These are phyloP conservation scores for Tricholomella constricta DNA, from an alignment of 768 basidiomycete genomes.

Conservation along the genomic window DNA sequence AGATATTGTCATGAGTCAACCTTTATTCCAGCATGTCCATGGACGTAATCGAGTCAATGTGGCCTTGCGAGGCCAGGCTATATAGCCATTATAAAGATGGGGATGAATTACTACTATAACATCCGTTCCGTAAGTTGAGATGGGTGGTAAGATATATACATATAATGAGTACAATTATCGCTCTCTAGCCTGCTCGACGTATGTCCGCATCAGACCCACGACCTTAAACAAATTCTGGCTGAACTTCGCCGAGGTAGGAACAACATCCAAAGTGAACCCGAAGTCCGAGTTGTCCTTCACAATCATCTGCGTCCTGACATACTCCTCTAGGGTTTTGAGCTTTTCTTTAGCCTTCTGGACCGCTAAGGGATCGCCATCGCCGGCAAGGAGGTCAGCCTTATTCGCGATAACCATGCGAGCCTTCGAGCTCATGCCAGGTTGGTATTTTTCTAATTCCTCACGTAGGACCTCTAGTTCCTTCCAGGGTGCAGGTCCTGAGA, in stretches of 20 bases:
- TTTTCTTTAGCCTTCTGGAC: slow-evolving; percentile 60
- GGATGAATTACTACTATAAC: background rate
- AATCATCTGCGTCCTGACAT: slow-evolving; percentile 50
- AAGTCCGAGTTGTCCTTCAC: slow-evolving; percentile 15
- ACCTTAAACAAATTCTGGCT: slow-evolving; percentile 76
- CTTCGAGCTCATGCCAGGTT: slow-evolving; percentile 74
- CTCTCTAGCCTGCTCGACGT: slow-evolving; percentile 51
- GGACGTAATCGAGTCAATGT: too few species aligned
- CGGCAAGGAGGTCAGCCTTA: slow-evolving; percentile 87
- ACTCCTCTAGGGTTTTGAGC: slow-evolving; percentile 55
- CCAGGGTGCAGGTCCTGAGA: slow-evolving; percentile 74
- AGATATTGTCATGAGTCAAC: too few species aligned
- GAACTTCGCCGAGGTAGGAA: slow-evolving; percentile 85
- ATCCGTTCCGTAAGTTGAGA: background rate
- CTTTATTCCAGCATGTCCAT: too few species aligned
- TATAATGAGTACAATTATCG: background rate
- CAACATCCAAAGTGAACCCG: slow-evolving; percentile 57
- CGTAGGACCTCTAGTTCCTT: slow-evolving; percentile 71
- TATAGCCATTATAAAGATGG: too few species aligned
- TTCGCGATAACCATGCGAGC: slow-evolving; percentile 88
- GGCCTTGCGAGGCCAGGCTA: too few species aligned
- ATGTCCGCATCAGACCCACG: slow-evolving; percentile 66
- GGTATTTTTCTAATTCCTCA: slow-evolving; percentile 84
- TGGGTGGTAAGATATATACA: background rate
- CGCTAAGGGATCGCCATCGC: slow-evolving; percentile 44